Conservation (phyloP, 2,329 filamentous ascomycete species). For the Furcasterigmium furcatum region DNA sequence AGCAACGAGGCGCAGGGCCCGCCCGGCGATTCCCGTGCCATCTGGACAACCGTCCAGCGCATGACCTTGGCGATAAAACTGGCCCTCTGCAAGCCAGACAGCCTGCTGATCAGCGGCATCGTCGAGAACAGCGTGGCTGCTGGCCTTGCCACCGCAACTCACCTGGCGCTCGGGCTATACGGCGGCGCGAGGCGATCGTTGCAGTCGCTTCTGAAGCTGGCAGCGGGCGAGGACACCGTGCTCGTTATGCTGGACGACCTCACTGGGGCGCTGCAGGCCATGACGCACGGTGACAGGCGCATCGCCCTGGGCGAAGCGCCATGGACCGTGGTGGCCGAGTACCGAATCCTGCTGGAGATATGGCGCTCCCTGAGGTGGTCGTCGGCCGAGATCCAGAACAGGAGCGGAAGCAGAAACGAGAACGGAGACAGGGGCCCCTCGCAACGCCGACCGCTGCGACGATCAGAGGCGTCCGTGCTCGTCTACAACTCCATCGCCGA, state of each 20-base stretch:
- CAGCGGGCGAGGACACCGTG: constrained; percentile 20
- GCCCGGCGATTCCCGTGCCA: constrained; percentile 11
- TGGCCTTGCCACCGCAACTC: constrained; percentile 25
- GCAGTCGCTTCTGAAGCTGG: constrained; percentile 15
- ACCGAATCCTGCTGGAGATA: constrained; percentile 22
- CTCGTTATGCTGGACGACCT: constrained; percentile 22
- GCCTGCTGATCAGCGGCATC: constrained; percentile 27
- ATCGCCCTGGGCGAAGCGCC: constrained; percentile 19
- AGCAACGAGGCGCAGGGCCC: constrained; percentile 2
- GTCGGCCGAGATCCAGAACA: constrained; percentile 16
- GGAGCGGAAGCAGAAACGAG: neutral
- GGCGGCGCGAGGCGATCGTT: constrained; percentile 21
- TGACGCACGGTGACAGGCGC: constrained; percentile 6
- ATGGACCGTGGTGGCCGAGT: constrained; percentile 22
- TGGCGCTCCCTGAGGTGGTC: constrained; percentile 24
- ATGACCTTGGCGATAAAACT: constrained; percentile 21
- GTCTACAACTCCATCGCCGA: constrained; percentile 21
- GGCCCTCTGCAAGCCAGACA: constrained; percentile 25
- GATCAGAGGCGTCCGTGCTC: constrained; percentile 16
- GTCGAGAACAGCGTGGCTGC: constrained; percentile 25
- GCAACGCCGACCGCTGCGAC: constrained; percentile 12
- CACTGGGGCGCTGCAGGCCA: constrained; percentile 13
- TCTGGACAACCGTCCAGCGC: constrained; percentile 22
- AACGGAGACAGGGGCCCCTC: constrained; percentile 8
- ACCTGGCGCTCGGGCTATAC: constrained; percentile 20